Conservation (phyloP, 1,284 basidiomycete genomes). For the Waitea zeae region DNA sequence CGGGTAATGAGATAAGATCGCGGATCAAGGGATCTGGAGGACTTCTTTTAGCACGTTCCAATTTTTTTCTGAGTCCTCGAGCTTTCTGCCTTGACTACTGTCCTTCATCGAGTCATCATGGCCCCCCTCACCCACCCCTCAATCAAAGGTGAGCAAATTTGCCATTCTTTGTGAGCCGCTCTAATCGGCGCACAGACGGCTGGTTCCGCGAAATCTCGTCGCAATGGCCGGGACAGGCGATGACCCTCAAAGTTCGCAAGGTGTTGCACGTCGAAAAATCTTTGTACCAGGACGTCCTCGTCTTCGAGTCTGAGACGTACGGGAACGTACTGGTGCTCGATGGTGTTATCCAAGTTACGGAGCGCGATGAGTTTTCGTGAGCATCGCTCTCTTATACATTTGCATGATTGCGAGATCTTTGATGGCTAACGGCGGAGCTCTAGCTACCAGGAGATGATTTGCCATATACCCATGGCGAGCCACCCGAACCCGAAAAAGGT, state of each 20-base stretch:
- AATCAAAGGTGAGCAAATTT: conserved; percentile 15
- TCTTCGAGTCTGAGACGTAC: conserved; percentile 88
- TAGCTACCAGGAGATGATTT: conserved; percentile 99
- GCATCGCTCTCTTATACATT: no score
- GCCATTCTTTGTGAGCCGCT: neutral
- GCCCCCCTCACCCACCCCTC: conserved; percentile 20
- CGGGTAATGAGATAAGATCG: no score
- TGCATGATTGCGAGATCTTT: conserved; percentile 1
- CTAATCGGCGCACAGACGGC: conserved; percentile 44
- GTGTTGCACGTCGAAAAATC: conserved; percentile 92
- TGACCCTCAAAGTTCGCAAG: conserved; percentile 91
- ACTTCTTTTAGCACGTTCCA: no score
- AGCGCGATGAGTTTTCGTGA: conserved; percentile 96
- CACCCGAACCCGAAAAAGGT: conserved; percentile 96
- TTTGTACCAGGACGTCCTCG: conserved; percentile 88
- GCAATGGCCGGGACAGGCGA: conserved; percentile 95
- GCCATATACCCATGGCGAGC: conserved; percentile 86
- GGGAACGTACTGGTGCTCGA: conserved; percentile 96
- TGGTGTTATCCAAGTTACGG: conserved; percentile 92
- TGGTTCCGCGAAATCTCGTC: conserved; percentile 97
- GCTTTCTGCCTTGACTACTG: no score
- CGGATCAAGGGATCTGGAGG: no score
- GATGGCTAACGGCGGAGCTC: conserved; percentile 1
- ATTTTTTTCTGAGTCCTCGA: no score
- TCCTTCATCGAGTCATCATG: conserved; percentile 10